Conservation (phyloP, 139 green algal species). For the Yamagishiella unicocca region DNA sequence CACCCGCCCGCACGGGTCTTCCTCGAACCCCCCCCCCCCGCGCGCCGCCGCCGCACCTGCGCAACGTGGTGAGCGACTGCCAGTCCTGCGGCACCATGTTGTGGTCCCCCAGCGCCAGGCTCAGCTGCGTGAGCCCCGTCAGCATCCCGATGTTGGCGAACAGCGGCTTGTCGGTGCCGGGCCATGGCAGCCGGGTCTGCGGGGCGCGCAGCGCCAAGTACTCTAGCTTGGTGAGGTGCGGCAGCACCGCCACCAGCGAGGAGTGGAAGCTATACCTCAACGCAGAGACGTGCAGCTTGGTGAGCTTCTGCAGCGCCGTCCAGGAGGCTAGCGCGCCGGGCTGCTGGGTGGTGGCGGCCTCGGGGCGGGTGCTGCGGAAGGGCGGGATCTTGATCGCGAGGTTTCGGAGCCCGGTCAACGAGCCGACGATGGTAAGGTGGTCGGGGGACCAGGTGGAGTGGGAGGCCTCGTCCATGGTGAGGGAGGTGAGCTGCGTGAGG, state of each 20-base stretch:
- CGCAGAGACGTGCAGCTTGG: constrained; percentile 45
- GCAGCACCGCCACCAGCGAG: constrained; percentile 34
- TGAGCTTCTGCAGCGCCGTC: constrained; percentile 34
- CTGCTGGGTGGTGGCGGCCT: neutral
- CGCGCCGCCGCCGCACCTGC: constrained; percentile 4
- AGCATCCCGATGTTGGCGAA: constrained; percentile 36
- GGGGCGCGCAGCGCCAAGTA: constrained; percentile 39
- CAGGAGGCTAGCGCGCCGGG: neutral
- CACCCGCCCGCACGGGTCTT: no score
- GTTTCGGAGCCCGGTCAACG: constrained; percentile 28
- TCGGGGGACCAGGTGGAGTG: constrained; percentile 30
- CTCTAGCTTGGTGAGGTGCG: constrained; percentile 35
- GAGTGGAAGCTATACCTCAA: constrained; percentile 40
- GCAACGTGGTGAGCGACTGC: constrained; percentile 17
- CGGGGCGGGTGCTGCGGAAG: constrained; percentile 14
- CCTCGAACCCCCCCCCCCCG: neutral
- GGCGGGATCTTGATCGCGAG: constrained; percentile 44
- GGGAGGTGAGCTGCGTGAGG: constrained; percentile 39
- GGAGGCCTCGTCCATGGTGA: constrained; percentile 45
- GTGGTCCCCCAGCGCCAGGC: constrained; percentile 43
- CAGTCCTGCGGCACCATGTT: constrained; percentile 41
- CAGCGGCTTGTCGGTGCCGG: constrained; percentile 43
- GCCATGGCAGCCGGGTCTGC: constrained; percentile 45
- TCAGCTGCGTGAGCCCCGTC: constrained; percentile 35
- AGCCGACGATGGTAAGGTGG: constrained; percentile 45